Conservation (phyloP, 1,284 basidiomycete species). For the Ganoderma lingzhi region DNA sequence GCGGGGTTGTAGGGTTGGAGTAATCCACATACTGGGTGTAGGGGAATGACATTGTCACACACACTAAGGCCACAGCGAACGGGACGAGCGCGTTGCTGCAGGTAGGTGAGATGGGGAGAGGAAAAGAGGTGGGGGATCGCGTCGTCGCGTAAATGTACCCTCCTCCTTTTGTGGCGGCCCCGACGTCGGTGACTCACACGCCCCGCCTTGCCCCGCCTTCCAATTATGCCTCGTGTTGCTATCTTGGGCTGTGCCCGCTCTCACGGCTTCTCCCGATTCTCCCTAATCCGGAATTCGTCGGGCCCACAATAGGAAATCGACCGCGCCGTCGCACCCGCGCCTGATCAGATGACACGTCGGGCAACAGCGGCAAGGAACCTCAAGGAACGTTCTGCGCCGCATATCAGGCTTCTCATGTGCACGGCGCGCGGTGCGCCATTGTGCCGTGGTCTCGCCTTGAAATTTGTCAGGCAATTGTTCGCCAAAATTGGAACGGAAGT, state of each 20-base stretch:
- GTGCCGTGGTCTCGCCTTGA: background rate
- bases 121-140: slow-evolving; percentile 4
- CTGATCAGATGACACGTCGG: background rate
- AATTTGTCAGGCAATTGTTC: background rate
- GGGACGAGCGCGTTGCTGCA: slow-evolving; percentile 19
- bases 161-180: slow-evolving; percentile 29
- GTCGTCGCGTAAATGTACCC: slow-evolving; percentile 13
- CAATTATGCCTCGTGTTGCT: background rate
- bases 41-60: slow-evolving; percentile 37
- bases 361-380: background rate
- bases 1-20: slow-evolving; percentile 36
- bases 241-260: slow-evolving; percentile 17
- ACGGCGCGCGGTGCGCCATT: background rate
- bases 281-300: slow-evolving; percentile 21
- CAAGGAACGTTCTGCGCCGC: slow-evolving; percentile 3
- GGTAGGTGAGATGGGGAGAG: slow-evolving; percentile 22
- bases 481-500: background rate
- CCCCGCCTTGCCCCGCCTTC: background rate
- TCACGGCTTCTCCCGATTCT: slow-evolving; percentile 17
- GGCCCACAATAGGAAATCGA: background rate
- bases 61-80: slow-evolving; percentile 15
- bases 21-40: slow-evolving; percentile 35
- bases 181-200: slow-evolving; percentile 26
- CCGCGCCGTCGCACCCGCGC: slow-evolving; percentile 11
- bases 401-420: slow-evolving; percentile 3